These are phyloP conservation scores for Blastobotrys proliferans DNA, from an alignment of 1,139 yeast species.

Conservation along the genomic window DNA sequence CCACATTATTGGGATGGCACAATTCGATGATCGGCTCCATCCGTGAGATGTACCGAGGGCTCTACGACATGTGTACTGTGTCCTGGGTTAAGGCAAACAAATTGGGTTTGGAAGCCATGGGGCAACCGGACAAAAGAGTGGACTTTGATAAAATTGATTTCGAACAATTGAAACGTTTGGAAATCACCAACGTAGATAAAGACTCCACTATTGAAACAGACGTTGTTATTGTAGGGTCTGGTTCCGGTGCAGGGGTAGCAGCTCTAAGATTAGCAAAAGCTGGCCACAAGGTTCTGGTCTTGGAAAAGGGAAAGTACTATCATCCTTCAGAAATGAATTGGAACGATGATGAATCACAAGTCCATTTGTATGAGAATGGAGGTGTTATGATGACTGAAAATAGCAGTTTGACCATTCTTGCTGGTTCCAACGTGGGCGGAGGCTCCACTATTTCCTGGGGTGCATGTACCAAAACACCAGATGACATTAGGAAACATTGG, in stretches of 20 bases:
- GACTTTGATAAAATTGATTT: constrained; percentile 10
- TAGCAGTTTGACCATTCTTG: constrained; percentile 40
- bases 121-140: constrained; percentile 26
- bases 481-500: constrained; percentile 55
- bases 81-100: constrained; percentile 17
- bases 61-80: constrained; percentile 17
- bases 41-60: constrained; percentile 22
- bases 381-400: constrained; percentile 41
- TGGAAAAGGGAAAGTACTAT: constrained; percentile 52
- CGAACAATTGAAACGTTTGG: constrained; percentile 13
- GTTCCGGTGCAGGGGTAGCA: constrained; percentile 56
- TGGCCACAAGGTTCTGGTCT: constrained; percentile 46
- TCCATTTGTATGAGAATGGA: constrained; percentile 41
- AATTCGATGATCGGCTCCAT: constrained; percentile 21
- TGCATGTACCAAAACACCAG: constrained; percentile 54
- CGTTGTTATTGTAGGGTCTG: constrained; percentile 53
- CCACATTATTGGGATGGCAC: constrained; percentile 22
- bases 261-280: constrained; percentile 47
- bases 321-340: constrained; percentile 39
- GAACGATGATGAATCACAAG: constrained; percentile 41
- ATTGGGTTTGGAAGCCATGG: constrained; percentile 20
- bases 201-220: constrained; percentile 30
- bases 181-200: constrained; percentile 20
- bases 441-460: constrained; percentile 63
- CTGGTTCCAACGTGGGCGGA: constrained; percentile 59